phyloP scores from a whole-genome alignment of 1,284 basidiomycete genomes.

The Irpex sp. region DNA sequence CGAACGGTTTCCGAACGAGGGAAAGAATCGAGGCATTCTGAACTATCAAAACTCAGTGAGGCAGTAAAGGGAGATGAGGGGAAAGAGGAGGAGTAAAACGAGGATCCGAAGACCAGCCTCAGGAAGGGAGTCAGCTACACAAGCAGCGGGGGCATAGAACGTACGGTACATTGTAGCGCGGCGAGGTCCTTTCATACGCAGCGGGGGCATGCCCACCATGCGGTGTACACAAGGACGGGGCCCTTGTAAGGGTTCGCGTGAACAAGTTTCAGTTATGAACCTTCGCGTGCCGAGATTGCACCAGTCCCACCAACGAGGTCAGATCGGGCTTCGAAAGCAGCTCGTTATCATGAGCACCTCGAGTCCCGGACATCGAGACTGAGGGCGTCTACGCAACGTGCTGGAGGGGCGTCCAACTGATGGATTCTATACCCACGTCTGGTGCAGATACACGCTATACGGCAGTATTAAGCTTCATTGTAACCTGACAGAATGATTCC shows the following conservation, averaged over 20 bases:
- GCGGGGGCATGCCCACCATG: conserved; percentile 24
- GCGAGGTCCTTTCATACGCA: conserved; percentile 18
- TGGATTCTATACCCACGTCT: not conserved
- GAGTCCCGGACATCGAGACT: not conserved
- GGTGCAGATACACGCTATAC: not conserved
- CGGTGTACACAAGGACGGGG: conserved; percentile 22
- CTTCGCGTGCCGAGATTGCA: not conserved
- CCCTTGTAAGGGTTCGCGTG: conserved; percentile 3
- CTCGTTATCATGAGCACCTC: not conserved
- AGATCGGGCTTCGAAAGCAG: not conserved
- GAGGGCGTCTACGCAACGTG: not conserved
- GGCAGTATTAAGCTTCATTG: conserved; percentile 4
- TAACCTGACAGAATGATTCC: not conserved
- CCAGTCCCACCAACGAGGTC: not conserved
- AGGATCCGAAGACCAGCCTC: conserved; percentile 6
- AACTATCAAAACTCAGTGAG: conserved; percentile 1
- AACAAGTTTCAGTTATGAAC: not conserved
- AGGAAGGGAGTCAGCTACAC: conserved; percentile 8
- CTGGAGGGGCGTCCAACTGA: not conserved
- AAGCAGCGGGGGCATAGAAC: conserved; percentile 14
- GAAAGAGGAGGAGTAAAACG: too few species aligned
- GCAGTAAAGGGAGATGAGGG: not conserved
- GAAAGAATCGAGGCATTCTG: conserved; percentile 27
- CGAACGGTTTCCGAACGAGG: conserved; percentile 23
- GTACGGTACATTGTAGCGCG: not conserved